Percentiles rank a stretch among this genome's conserved stretches.
Evolutionary conservation across 1,139 yeast species (phyloP).

Genomic region (Zygoascus hellenicus): DNA sequence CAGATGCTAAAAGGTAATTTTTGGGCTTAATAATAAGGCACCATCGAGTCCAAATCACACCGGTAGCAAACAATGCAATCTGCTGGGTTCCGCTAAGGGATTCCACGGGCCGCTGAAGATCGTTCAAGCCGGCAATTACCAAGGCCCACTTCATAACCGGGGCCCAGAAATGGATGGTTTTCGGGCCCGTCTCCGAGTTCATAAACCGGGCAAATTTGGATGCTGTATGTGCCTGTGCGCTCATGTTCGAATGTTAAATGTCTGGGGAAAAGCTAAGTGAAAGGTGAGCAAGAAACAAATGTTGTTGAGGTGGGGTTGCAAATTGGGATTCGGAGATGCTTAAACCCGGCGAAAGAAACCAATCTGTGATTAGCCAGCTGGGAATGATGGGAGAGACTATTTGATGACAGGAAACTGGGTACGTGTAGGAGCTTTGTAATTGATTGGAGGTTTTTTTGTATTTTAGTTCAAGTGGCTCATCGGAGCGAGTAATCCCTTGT

Average conservation of each 20-base stretch:
- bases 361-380: neutral
- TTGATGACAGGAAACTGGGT: too few species aligned
- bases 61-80: constrained; percentile 83
- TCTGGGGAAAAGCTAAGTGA: neutral
- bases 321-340: neutral
- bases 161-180: constrained; percentile 92
- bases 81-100: constrained; percentile 89
- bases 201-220: constrained; percentile 57
- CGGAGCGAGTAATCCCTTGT: too few species aligned
- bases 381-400: too few species aligned
- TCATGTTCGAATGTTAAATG: constrained; percentile 24
- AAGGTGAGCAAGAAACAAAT: neutral
- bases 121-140: constrained; percentile 86
- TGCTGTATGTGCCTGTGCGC: constrained; percentile 42
- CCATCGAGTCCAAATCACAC: constrained; percentile 98
- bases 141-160: constrained; percentile 71
- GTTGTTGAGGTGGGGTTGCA: neutral
- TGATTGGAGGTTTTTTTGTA: too few species aligned
- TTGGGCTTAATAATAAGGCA: constrained; percentile 88
- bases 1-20: constrained; percentile 82
- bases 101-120: constrained; percentile 85
- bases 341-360: neutral
- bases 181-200: constrained; percentile 89
- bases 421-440: too few species aligned
- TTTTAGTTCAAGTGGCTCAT: too few species aligned